phyloP scores from a whole-genome alignment of 345 rosid species.

The Erucastrum elatum region DNA sequence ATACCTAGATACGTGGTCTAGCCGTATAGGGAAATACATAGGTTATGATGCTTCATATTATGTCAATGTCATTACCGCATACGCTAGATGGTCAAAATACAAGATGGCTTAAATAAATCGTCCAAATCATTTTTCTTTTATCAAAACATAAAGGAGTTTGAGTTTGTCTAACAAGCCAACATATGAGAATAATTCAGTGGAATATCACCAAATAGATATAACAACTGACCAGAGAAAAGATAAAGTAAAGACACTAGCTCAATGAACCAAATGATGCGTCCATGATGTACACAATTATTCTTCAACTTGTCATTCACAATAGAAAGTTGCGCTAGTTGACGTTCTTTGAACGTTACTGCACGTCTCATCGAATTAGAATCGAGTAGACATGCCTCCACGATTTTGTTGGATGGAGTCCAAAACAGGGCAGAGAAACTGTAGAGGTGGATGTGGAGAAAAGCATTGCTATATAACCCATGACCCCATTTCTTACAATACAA shows the following conservation, averaged over 20 bases:
- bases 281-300: not conserved
- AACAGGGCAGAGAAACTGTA: too few relatives aligned
- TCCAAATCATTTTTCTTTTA: too few relatives aligned
- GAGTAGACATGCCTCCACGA: not conserved
- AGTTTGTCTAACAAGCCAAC: too few relatives aligned
- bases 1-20: too few relatives aligned
- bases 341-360: not conserved
- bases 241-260: not conserved
- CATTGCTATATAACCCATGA: not conserved
- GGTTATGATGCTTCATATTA: too few relatives aligned
- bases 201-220: too few relatives aligned
- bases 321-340: not conserved
- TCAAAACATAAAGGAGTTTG: too few relatives aligned
- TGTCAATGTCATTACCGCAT: too few relatives aligned
- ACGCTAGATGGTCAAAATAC: too few relatives aligned
- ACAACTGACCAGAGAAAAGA: not conserved
- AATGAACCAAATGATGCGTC: not conserved
- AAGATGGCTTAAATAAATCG: too few relatives aligned
- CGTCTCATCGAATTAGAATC: not conserved
- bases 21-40: too few relatives aligned
- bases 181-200: not conserved
- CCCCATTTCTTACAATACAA: constrained; percentile 1
- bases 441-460: not conserved
- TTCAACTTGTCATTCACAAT: not conserved
- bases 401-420: not conserved